Evolutionary conservation across 2,329 filamentous ascomycete genomes (phyloP).

Genomic region (Stachybotrys echinatus): DNA sequence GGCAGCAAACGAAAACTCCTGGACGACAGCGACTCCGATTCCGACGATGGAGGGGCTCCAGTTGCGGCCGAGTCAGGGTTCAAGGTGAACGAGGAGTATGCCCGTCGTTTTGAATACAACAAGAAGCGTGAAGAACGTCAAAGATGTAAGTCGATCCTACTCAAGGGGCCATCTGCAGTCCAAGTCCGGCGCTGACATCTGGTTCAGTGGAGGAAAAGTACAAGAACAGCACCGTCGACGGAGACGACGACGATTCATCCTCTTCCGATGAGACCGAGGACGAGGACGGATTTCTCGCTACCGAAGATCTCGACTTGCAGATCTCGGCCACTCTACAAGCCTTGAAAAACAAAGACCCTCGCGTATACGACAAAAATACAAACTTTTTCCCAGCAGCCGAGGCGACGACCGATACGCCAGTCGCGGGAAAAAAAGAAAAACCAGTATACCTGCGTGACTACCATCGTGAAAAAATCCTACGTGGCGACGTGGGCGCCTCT

Average conservation of each 20-base stretch:
- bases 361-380: conserved; percentile 75
- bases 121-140: conserved; percentile 91
- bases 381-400: conserved; percentile 73
- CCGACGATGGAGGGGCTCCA: conserved; percentile 34
- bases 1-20: conserved; percentile 44
- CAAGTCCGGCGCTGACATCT: not conserved
- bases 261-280: conserved; percentile 81
- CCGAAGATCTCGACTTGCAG: conserved; percentile 77
- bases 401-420: conserved; percentile 25
- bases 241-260: conserved; percentile 52
- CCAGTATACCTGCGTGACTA: conserved; percentile 85
- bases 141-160: conserved; percentile 42
- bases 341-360: conserved; percentile 84
- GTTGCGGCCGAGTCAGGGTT: conserved; percentile 46
- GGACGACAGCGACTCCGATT: conserved; percentile 50
- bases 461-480: conserved; percentile 83
- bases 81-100: conserved; percentile 88
- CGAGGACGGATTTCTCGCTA: conserved; percentile 82
- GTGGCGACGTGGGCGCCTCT: conserved; percentile 57
- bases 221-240: conserved; percentile 43
- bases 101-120: conserved; percentile 88
- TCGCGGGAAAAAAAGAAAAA: conserved; percentile 64
- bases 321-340: conserved; percentile 84
- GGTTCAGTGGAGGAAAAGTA: conserved; percentile 84
- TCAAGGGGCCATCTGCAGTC: not conserved